Conservation (phyloP, 1,284 basidiomycete genomes). For the Boletus semigastroideus region DNA sequence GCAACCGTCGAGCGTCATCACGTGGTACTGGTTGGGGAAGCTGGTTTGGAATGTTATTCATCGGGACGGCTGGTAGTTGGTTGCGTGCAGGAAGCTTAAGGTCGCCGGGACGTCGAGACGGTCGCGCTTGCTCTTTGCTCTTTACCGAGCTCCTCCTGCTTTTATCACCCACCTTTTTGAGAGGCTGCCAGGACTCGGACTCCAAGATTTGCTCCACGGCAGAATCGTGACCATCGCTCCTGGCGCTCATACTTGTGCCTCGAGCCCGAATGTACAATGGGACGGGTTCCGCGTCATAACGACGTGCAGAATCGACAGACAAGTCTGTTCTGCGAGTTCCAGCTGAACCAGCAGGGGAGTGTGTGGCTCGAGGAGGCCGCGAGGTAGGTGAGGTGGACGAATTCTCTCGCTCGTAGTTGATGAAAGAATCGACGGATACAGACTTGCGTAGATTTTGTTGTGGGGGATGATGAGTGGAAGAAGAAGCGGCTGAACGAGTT, state of each 20-base stretch:
- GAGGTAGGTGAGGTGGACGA: slow-evolving; percentile 32
- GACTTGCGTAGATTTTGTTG: slow-evolving; percentile 59
- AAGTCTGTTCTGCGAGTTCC: slow-evolving; percentile 21
- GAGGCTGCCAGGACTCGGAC: slow-evolving; percentile 28
- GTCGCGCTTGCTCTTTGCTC: slow-evolving; percentile 31
- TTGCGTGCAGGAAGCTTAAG: slow-evolving; percentile 37
- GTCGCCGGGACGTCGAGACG: slow-evolving; percentile 35
- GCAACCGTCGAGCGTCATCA: slow-evolving; percentile 41
- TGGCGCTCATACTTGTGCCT: slow-evolving; percentile 54
- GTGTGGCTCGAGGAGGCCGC: slow-evolving; percentile 37
- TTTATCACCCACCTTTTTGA: slow-evolving; percentile 35
- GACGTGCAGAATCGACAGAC: slow-evolving; percentile 27
- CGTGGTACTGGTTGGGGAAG: slow-evolving; percentile 31
- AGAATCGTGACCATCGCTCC: slow-evolving; percentile 27
- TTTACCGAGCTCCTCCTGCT: slow-evolving; percentile 33
- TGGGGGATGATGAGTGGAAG: slow-evolving; percentile 18
- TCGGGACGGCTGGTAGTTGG: slow-evolving; percentile 27
- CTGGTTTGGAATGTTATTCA: slow-evolving; percentile 16
- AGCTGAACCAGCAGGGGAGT: slow-evolving; percentile 18
- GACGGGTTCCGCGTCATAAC: slow-evolving; percentile 33
- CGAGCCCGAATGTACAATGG: slow-evolving; percentile 46
- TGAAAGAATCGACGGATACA: slow-evolving; percentile 73
- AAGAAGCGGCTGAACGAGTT: slow-evolving; percentile 12
- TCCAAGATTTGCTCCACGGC: slow-evolving; percentile 30
- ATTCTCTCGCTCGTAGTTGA: slow-evolving; percentile 43